Conservation (phyloP, 495 filamentous ascomycete species). For the Hypoxylon cercidicola region DNA sequence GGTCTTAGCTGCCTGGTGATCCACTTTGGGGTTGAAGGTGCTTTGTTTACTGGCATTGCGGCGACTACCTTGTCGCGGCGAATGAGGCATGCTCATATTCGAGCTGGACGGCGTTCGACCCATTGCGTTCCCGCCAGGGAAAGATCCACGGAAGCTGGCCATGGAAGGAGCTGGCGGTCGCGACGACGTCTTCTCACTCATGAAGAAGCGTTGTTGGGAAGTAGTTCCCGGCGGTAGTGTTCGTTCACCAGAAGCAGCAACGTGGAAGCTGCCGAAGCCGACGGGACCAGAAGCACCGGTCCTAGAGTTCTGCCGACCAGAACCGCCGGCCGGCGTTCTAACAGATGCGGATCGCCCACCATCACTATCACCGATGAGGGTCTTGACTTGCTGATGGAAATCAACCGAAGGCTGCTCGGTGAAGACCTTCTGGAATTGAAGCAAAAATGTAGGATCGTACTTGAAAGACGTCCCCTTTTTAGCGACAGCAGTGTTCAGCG, state of each 20-base stretch:
- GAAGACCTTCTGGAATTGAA: slow-evolving; percentile 96
- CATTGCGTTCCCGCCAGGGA: slow-evolving; percentile 65
- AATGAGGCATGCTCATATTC: slow-evolving; percentile 58
- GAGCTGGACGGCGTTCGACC: slow-evolving; percentile 61
- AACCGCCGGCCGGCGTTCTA: slow-evolving; percentile 69
- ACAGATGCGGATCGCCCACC: slow-evolving; percentile 75
- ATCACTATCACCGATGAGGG: slow-evolving; percentile 79
- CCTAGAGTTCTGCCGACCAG: slow-evolving; percentile 60
- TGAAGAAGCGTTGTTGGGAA: slow-evolving; percentile 70
- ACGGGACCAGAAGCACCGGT: slow-evolving; percentile 51
- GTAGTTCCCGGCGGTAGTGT: slow-evolving; percentile 76
- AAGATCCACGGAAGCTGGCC: slow-evolving; percentile 66
- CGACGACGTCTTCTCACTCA: slow-evolving; percentile 48
- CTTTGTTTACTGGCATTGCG: slow-evolving; percentile 73
- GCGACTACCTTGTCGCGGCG: slow-evolving; percentile 62
- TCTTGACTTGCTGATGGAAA: slow-evolving; percentile 87
- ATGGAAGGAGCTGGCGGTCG: slow-evolving; percentile 66
- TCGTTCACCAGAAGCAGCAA: slow-evolving; percentile 52
- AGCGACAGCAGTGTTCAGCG: slow-evolving; percentile 79
- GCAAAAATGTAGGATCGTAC: slow-evolving; percentile 93
- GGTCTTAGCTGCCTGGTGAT: slow-evolving; percentile 73
- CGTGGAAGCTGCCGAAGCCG: slow-evolving; percentile 76
- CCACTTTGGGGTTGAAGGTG: slow-evolving; percentile 64
- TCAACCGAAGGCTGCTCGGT: slow-evolving; percentile 94
- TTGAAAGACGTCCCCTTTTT: slow-evolving; percentile 83